Evolutionary conservation across 768 basidiomycete genomes (phyloP).

Genomic region (Auricularia auricula-judae): DNA sequence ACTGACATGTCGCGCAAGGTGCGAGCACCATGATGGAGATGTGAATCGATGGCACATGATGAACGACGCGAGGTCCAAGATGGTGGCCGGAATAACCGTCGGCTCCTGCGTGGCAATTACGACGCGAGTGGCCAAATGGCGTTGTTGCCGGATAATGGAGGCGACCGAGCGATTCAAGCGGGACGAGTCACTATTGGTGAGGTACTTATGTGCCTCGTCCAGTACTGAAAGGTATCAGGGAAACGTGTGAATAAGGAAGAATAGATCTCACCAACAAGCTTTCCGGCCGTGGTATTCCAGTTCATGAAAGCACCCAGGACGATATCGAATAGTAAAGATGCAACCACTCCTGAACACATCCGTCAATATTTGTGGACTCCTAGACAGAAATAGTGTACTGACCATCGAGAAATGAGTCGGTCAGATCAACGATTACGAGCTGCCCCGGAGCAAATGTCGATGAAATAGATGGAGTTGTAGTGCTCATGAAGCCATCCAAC

Average conservation of each 20-base stretch:
- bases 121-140: conserved; percentile 61
- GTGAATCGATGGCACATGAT: conserved; percentile 65
- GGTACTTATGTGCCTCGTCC: conserved; percentile 73
- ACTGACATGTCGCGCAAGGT: conserved; percentile 49
- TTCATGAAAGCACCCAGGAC: conserved; percentile 3
- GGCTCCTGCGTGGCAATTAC: conserved; percentile 74
- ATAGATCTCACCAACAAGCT: neutral
- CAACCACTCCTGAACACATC: neutral
- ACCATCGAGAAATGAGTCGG: conserved; percentile 59
- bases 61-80: conserved; percentile 57
- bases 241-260: neutral
- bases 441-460: conserved; percentile 44
- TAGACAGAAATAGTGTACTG: neutral
- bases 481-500: conserved; percentile 41
- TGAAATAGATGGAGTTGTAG: conserved; percentile 2
- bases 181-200: conserved; percentile 35
- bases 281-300: neutral
- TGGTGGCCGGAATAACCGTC: conserved; percentile 55
- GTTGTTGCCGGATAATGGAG: conserved; percentile 53
- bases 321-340: conserved; percentile 4
- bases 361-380: neutral
- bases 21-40: conserved; percentile 66
- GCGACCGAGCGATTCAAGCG: conserved; percentile 50
- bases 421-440: conserved; percentile 58
- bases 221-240: conserved; percentile 29